phyloP scores from a whole-genome alignment of 176 grass and related monocot genomes.

The Oryza rufipogon region DNA sequence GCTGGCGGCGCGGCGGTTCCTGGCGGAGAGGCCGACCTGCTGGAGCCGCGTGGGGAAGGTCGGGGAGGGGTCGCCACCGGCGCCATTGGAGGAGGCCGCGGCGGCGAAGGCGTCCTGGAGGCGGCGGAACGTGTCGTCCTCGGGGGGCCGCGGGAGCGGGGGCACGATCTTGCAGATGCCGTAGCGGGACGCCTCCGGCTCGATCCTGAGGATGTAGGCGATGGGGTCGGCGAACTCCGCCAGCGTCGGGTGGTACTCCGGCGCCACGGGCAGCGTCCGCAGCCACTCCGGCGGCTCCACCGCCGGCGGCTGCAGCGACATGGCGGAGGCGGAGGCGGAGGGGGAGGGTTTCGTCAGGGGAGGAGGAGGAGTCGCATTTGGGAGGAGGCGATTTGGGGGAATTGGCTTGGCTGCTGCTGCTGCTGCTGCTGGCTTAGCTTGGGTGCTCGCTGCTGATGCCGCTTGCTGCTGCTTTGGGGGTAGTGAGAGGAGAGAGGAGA shows the following conservation, averaged over 20 bases:
- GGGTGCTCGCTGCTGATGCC: neutral
- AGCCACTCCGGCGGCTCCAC: conserved; percentile 78
- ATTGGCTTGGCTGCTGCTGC: conserved; percentile 18
- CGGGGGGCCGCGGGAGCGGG: conserved; percentile 63
- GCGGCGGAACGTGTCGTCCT: conserved; percentile 62
- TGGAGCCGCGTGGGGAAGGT: conserved; percentile 92
- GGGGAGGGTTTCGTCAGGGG: conserved; percentile 35
- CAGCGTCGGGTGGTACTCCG: conserved; percentile 77
- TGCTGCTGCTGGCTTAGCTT: neutral
- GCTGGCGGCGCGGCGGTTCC: conserved; percentile 75
- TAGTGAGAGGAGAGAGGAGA: conserved; percentile 18
- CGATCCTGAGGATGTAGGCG: conserved; percentile 96
- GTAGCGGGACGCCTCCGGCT: conserved; percentile 81
- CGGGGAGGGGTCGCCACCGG: conserved; percentile 48
- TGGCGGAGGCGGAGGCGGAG: neutral
- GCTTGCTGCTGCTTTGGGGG: conserved; percentile 44
- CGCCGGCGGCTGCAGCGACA: conserved; percentile 32
- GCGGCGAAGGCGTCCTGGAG: conserved; percentile 70
- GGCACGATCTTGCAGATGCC: conserved; percentile 99
- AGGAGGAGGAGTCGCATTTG: conserved; percentile 45
- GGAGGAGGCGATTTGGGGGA: conserved; percentile 51
- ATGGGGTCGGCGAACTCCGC: conserved; percentile 92
- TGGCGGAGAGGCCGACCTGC: conserved; percentile 90
- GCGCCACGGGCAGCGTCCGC: conserved; percentile 76
- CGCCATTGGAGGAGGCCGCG: conserved; percentile 46